Conservation (phyloP, 805 yeast genomes). For the Candida verbasci region DNA sequence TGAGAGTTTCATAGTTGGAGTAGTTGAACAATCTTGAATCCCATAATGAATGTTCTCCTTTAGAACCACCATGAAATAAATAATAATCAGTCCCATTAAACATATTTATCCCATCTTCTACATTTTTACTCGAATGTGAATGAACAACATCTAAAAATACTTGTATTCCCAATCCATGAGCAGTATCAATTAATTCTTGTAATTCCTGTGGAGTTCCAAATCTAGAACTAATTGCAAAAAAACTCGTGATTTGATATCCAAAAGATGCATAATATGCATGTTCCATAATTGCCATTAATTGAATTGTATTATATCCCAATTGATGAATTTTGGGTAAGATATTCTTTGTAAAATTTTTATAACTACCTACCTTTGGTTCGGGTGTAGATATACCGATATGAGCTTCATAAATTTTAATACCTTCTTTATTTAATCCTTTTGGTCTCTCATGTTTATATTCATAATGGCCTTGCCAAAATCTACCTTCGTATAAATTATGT, state of each 20-base stretch:
- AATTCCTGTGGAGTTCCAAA: constrained; percentile 95
- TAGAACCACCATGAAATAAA: constrained; percentile 87
- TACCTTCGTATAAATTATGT: constrained; percentile 64
- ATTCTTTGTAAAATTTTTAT: constrained; percentile 76
- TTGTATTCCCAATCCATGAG: constrained; percentile 81
- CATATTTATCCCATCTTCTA: constrained; percentile 85
- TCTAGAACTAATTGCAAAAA: constrained; percentile 85
- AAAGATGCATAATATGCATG: constrained; percentile 97
- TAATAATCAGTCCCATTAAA: constrained; percentile 96
- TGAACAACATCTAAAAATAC: constrained; percentile 92
- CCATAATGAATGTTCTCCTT: constrained; percentile 90
- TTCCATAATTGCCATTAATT: constrained; percentile 97
- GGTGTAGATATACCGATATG: constrained; percentile 94
- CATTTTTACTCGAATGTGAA: constrained; percentile 93
- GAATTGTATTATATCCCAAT: constrained; percentile 89
- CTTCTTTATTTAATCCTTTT: constrained; percentile 37
- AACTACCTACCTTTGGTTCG: constrained; percentile 79
- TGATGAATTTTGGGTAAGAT: constrained; percentile 80
- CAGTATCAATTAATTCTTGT: constrained; percentile 84
- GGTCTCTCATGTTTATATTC: constrained; percentile 67
- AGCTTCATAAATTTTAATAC: constrained; percentile 83
- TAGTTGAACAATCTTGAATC: constrained; percentile 94
- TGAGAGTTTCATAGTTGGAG: constrained; percentile 83
- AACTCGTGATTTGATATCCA: constrained; percentile 94
- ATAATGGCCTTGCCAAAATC: constrained; percentile 72